Evolutionary conservation across 805 yeast species (phyloP).

Genomic region (Zygoascus bituminiphila): DNA sequence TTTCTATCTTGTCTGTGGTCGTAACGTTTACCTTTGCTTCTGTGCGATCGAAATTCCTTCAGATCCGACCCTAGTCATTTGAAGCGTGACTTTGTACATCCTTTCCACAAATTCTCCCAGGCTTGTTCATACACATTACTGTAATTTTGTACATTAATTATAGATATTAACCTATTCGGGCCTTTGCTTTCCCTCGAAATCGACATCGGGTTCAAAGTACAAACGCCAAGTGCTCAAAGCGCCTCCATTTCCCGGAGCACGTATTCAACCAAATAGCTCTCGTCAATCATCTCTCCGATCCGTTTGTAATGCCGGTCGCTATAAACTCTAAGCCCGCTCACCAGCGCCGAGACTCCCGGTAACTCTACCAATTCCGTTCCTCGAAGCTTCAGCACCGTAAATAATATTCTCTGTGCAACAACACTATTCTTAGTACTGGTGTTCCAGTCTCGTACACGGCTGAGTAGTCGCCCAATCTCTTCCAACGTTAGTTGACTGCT

Average conservation of each 20-base stretch:
- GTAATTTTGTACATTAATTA: background rate
- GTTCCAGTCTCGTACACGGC: constrained; percentile 90
- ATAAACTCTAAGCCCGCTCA: constrained; percentile 80
- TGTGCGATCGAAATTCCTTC: too few relatives aligned
- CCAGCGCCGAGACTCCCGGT: constrained; percentile 55
- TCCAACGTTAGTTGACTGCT: constrained; percentile 43
- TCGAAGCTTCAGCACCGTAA: constrained; percentile 46
- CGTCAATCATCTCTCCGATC: constrained; percentile 72
- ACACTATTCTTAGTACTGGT: constrained; percentile 74
- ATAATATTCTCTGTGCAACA: constrained; percentile 70
- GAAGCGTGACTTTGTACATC: too few relatives aligned
- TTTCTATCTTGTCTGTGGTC: too few relatives aligned
- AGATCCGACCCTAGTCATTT: too few relatives aligned
- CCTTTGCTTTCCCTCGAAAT: too few relatives aligned
- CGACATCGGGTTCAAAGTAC: too few relatives aligned
- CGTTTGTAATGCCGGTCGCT: constrained; percentile 77
- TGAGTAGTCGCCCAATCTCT: constrained; percentile 53
- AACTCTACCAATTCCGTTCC: constrained; percentile 49
- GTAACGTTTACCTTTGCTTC: too few relatives aligned
- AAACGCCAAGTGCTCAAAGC: too few relatives aligned
- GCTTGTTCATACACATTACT: background rate
- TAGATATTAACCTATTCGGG: too few relatives aligned
- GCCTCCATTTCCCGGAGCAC: constrained; percentile 56
- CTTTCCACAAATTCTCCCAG: too few relatives aligned
- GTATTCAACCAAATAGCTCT: constrained; percentile 78